Evolutionary conservation across 2,329 filamentous ascomycete genomes (phyloP).

Genomic region (Clarireedia homoeocarpa): DNA sequence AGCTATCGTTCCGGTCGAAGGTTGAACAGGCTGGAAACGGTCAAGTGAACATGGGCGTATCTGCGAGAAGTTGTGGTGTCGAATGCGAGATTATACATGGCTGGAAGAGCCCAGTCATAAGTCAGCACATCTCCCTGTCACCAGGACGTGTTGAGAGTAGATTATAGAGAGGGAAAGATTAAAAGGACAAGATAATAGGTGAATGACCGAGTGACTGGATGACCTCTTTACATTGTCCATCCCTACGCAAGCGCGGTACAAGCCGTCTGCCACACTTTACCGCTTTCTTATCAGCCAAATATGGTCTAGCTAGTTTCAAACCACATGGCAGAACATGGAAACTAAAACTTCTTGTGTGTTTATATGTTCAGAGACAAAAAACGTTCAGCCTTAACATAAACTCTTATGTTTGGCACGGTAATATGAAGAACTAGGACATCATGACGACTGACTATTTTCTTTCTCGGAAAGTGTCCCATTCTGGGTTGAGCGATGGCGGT

Average conservation of each 20-base stretch:
- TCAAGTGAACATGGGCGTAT: constrained; percentile 16
- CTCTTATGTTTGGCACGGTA: too few species aligned
- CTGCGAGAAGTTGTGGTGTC: not conserved
- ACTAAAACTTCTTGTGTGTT: not conserved
- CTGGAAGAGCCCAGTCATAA: not conserved
- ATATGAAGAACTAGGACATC: not conserved
- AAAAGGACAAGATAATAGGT: constrained; percentile 4
- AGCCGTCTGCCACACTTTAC: not conserved
- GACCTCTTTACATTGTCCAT: constrained; percentile 4
- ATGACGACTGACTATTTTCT: constrained; percentile 26
- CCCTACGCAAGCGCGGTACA: not conserved
- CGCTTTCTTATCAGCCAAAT: constrained; percentile 6
- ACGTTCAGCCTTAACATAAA: too few species aligned
- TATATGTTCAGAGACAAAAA: not conserved
- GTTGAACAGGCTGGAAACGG: constrained; percentile 7
- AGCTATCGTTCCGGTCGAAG: constrained; percentile 16
- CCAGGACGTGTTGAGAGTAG: constrained; percentile 4
- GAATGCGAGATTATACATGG: not conserved
- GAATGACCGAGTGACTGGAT: constrained; percentile 12
- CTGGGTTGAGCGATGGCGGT: constrained; percentile 19
- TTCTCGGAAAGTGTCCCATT: constrained; percentile 14
- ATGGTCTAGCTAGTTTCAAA: not conserved
- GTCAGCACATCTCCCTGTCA: constrained; percentile 1
- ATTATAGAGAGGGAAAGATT: not conserved
- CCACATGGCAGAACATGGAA: not conserved